Base-by-base conservation (phyloP, 2,329 filamentous ascomycete genomes). In the Aspergillus brunneoviolaceus region DNA sequence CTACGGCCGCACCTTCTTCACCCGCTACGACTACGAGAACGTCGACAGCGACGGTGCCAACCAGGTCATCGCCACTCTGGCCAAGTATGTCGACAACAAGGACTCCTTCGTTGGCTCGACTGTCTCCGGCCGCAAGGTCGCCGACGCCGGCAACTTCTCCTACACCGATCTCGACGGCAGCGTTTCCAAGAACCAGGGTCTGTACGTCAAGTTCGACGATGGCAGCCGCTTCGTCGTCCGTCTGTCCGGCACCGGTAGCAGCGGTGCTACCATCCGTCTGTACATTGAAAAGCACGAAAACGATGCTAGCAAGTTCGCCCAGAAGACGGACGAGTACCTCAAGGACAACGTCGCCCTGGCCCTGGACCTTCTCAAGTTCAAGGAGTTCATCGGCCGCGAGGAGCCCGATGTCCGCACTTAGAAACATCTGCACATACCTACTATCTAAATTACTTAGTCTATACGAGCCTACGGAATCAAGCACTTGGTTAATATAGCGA, bases 111-210 rank as follows among this genome's bases (percentile, higher is more conserved):
- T 97, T 56, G 92, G 92, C 68, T 95, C 91, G 71, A 89, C 86
- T 69, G 84, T 98, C 69, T 84, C 85, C 65, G 91, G 90, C 65
- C 90, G 90, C 75, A 96, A 92, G 72, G 92, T 97, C 49, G 82
- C 87, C 53, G 91, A 96, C 70, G 94, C 93, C 6, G 95, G 93
- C 67, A 93, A 99, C 84, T 99, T 99, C 79, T 92, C 91, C 33
- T 99, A 99, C 85, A 98, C 92, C 9, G 95, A 99, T 74, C 88
- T 99, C n/a, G 95, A 99, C 72, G 95, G 94, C 63, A 96, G 92
- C 66, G 91, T 98, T 57, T 90, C 92, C 72, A 91, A 92, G 75
- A 96, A 97, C 83, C 95, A 99, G 82, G 95, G 95, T 66, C 87
- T 99, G 69, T 99, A 91, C 74, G 90, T 93, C 76, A 90, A 91